phyloP scores from a whole-genome alignment of 148 eudicot species.

The Salicornia ramosissima region DNA sequence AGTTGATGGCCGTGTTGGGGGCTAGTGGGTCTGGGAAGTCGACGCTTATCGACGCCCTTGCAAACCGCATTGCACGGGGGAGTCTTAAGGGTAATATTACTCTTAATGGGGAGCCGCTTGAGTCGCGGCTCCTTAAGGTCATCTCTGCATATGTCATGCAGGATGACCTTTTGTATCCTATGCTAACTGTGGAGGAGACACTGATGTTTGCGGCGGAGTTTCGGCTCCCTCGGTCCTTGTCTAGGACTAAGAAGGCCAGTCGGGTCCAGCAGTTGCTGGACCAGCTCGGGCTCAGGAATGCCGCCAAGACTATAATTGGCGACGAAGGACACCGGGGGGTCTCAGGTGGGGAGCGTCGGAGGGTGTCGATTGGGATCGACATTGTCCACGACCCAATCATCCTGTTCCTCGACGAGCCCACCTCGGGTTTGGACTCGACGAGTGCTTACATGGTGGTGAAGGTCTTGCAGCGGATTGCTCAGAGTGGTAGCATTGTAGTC shows the following conservation, averaged over 20 bases:
- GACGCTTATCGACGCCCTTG: constrained; percentile 79
- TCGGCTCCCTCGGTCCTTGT: constrained; percentile 57
- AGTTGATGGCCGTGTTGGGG: constrained; percentile 75
- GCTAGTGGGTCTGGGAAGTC: constrained; percentile 92
- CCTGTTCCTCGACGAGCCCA: constrained; percentile 81
- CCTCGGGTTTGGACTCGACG: constrained; percentile 85
- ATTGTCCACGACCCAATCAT: constrained; percentile 86
- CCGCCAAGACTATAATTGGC: constrained; percentile 76
- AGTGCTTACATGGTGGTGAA: constrained; percentile 83
- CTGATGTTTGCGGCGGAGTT: constrained; percentile 86
- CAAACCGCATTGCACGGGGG: constrained; percentile 72
- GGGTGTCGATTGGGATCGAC: constrained; percentile 85
- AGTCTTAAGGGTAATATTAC: constrained; percentile 59
- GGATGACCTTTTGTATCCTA: constrained; percentile 76
- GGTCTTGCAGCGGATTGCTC: constrained; percentile 73
- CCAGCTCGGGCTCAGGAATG: constrained; percentile 71
- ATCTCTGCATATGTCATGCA: constrained; percentile 95
- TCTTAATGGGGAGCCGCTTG: constrained; percentile 62
- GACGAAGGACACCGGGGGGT: constrained; percentile 97
- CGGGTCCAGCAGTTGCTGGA: constrained; percentile 76
- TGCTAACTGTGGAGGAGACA: constrained; percentile 83
- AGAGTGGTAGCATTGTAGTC: constrained; percentile 77
- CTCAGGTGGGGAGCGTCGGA: constrained; percentile 79
- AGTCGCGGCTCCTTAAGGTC: constrained; percentile 60
- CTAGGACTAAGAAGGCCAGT: constrained; percentile 58